Evolutionary conservation across 2,329 filamentous ascomycete species (phyloP).

Genomic region (Neonectria hederae): DNA sequence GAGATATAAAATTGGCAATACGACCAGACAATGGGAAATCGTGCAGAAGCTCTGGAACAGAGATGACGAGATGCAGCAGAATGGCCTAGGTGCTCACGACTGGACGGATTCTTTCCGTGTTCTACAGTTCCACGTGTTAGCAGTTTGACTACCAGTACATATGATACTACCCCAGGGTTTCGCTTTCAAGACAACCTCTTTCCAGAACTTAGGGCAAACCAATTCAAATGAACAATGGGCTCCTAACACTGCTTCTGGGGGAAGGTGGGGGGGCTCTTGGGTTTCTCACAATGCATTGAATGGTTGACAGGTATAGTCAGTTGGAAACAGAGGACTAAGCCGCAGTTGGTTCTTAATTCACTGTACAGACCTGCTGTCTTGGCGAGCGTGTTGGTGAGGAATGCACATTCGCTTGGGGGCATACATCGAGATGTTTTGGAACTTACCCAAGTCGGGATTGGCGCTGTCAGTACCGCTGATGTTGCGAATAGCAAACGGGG

Average conservation of each 20-base stretch:
- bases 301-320: no score
- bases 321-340: no score
- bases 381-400: constrained; percentile 1
- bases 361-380: neutral
- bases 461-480: constrained; percentile 2
- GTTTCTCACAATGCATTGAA: no score
- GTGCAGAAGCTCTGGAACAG: constrained; percentile 20
- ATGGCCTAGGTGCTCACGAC: neutral
- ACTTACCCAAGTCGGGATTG: constrained; percentile 1
- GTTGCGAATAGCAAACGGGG: constrained; percentile 6
- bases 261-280: no score
- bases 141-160: neutral
- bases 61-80: constrained; percentile 11
- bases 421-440: constrained; percentile 5
- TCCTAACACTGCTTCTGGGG: no score
- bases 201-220: no score
- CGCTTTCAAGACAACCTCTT: no score
- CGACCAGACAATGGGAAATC: constrained; percentile 22
- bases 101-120: constrained; percentile 8
- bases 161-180: no score
- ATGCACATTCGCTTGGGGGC: constrained; percentile 4
- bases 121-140: constrained; percentile 7
- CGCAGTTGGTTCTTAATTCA: no score
- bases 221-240: no score
- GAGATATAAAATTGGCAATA: constrained; percentile 24